Evolutionary conservation across 208 protist genomes (phyloP).

Genomic region (Acanthamoeba triangularis): DNA sequence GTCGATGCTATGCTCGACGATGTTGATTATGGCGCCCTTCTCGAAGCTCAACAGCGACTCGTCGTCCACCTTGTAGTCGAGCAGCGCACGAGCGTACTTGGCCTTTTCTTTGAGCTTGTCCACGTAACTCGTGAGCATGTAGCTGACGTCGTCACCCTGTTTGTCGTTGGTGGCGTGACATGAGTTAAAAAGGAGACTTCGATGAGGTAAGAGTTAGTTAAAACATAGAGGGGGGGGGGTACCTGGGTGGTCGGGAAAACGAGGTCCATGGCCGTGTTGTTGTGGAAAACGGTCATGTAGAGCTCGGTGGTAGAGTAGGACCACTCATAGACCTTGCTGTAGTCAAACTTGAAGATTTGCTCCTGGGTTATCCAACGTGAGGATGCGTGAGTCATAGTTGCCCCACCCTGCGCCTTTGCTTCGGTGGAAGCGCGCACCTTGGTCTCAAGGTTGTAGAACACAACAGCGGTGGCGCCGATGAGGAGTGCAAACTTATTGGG

Average conservation of each 20-base stretch:
- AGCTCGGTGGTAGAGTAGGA: background rate
- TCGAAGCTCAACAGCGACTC: slow-evolving; percentile 64
- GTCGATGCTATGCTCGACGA: background rate
- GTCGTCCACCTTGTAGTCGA: slow-evolving; percentile 70
- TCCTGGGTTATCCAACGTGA: background rate
- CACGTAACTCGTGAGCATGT: background rate
- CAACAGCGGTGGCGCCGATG: background rate
- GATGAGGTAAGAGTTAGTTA: background rate
- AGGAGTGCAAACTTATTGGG: background rate
- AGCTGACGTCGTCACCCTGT: slow-evolving; percentile 10
- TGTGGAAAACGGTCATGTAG: slow-evolving; percentile 20
- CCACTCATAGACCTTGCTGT: slow-evolving; percentile 27
- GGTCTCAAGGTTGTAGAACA: slow-evolving; percentile 1
- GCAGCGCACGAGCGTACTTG: slow-evolving; percentile 45
- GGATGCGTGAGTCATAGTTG: background rate
- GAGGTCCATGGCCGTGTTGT: background rate
- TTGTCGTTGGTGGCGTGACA: background rate
- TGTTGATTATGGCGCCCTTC: slow-evolving; percentile 48
- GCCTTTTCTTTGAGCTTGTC: slow-evolving; percentile 26
- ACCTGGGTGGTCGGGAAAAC: background rate
- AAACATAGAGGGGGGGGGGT: background rate
- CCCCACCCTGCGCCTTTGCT: too few species aligned
- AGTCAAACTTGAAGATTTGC: background rate
- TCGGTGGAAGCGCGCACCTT: background rate
- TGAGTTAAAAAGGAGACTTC: background rate